Evolutionary conservation across 2,329 filamentous ascomycete genomes (phyloP).

Genomic region (Aspergillus quadrilineatus): DNA sequence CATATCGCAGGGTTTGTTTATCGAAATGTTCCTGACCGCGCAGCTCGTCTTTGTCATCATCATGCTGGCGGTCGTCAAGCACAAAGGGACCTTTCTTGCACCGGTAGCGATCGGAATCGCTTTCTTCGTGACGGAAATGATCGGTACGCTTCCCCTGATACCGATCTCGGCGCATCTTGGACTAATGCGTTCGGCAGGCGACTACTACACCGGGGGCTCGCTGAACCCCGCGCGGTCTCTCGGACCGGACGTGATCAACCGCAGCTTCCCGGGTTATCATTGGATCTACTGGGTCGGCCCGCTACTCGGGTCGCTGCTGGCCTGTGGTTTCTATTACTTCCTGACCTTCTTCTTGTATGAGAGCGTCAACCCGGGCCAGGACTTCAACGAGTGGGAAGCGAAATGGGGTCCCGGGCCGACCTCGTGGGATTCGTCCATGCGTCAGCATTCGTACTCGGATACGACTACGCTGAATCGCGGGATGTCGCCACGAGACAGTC

Average conservation of each 20-base stretch:
- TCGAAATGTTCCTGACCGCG: neutral
- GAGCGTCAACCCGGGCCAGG: conserved; percentile 53
- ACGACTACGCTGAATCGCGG: conserved; percentile 13
- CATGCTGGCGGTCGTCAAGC: neutral
- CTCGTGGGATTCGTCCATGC: conserved; percentile 22
- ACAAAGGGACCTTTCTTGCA: neutral
- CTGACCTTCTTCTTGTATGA: conserved; percentile 48
- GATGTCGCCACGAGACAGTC: conserved; percentile 11
- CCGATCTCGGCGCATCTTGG: neutral
- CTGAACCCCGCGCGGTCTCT: conserved; percentile 52
- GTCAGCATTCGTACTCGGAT: conserved; percentile 20
- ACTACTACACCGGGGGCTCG: conserved; percentile 50
- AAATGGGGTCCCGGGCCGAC: conserved; percentile 18
- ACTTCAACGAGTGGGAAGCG: conserved; percentile 49
- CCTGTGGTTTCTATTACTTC: conserved; percentile 50
- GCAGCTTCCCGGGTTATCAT: conserved; percentile 47
- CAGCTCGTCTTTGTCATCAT: neutral
- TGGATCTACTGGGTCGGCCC: conserved; percentile 55
- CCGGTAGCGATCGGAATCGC: neutral
- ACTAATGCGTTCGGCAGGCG: conserved; percentile 31
- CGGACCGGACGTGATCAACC: conserved; percentile 48
- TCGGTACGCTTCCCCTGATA: neutral
- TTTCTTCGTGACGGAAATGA: neutral
- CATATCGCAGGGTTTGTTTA: neutral
- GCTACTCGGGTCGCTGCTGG: conserved; percentile 47